These are phyloP conservation scores for Golovinomyces cichoracearum DNA, from an alignment of 2,329 filamentous ascomycete genomes.

Conservation along the genomic window DNA sequence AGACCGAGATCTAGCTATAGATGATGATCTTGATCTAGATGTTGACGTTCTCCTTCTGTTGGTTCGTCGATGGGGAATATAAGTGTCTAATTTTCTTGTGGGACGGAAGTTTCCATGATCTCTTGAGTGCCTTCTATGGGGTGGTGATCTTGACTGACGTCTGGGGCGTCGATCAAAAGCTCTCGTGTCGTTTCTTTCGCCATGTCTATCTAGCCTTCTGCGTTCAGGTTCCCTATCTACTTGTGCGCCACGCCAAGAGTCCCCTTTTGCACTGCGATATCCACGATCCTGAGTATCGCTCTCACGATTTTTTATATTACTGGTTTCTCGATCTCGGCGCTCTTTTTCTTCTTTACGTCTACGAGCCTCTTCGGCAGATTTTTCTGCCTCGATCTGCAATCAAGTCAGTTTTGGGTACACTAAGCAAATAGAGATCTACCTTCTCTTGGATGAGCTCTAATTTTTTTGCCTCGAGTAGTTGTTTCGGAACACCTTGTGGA, in stretches of 20 bases:
- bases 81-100: conserved; percentile 13
- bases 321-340: conserved; percentile 43
- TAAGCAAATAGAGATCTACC: conserved; percentile 23
- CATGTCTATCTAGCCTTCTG: conserved; percentile 17
- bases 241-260: conserved; percentile 22
- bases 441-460: conserved; percentile 83
- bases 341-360: conserved; percentile 45
- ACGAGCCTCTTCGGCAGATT: conserved; percentile 49
- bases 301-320: conserved; percentile 40
- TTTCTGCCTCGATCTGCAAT: conserved; percentile 54
- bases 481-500: conserved; percentile 75
- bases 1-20: conserved; percentile 9
- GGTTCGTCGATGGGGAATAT: conserved; percentile 14
- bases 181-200: conserved; percentile 6
- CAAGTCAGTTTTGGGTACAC: neutral
- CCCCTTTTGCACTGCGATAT: conserved; percentile 18
- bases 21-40: conserved; percentile 14
- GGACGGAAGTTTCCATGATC: conserved; percentile 15
- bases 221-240: conserved; percentile 22
- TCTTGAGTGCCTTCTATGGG: conserved; percentile 17
- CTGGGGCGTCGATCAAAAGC: conserved; percentile 22
- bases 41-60: conserved; percentile 12
- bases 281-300: conserved; percentile 25
- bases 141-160: conserved; percentile 20
- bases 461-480: conserved; percentile 89